Evolutionary conservation across 2,329 filamentous ascomycete genomes (phyloP).

Genomic region (Cucurbitaria berberidis): DNA sequence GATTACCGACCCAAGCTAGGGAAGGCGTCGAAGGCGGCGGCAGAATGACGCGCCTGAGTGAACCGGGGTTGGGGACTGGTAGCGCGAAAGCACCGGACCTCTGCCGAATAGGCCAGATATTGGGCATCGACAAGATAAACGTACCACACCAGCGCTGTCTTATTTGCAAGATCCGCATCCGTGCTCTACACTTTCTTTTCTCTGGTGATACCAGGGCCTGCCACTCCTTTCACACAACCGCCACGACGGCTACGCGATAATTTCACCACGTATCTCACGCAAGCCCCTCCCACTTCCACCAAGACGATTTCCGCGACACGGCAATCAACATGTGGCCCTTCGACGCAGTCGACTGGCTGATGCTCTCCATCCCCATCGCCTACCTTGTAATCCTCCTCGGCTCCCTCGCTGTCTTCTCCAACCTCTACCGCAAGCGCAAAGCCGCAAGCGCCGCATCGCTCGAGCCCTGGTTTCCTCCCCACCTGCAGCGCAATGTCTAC

Average conservation of each 20-base stretch:
- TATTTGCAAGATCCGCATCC: conserved; percentile 3
- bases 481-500: conserved; percentile 93
- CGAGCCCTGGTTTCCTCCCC: conserved; percentile 90
- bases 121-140: conserved; percentile 21
- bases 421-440: conserved; percentile 91
- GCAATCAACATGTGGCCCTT: conserved; percentile 42
- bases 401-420: conserved; percentile 89
- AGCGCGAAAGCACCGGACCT: conserved; percentile 17
- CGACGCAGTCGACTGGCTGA: conserved; percentile 74
- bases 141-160: background rate
- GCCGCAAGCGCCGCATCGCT: conserved; percentile 79
- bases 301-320: background rate
- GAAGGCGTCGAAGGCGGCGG: conserved; percentile 20
- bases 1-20: conserved; percentile 9
- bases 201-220: conserved; percentile 15
- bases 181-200: conserved; percentile 6
- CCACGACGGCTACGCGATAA: background rate
- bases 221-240: conserved; percentile 20
- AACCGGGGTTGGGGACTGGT: conserved; percentile 2
- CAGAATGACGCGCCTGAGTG: conserved; percentile 21
- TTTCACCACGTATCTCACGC: background rate
- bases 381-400: conserved; percentile 88
- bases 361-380: conserved; percentile 83
- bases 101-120: conserved; percentile 36
- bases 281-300: background rate